A percentile compares a stretch with the other conserved stretches of the same genome.
Evolutionary conservation across 2,329 filamentous ascomycete species (phyloP).

Genomic region (Sarocladium oryzae): DNA sequence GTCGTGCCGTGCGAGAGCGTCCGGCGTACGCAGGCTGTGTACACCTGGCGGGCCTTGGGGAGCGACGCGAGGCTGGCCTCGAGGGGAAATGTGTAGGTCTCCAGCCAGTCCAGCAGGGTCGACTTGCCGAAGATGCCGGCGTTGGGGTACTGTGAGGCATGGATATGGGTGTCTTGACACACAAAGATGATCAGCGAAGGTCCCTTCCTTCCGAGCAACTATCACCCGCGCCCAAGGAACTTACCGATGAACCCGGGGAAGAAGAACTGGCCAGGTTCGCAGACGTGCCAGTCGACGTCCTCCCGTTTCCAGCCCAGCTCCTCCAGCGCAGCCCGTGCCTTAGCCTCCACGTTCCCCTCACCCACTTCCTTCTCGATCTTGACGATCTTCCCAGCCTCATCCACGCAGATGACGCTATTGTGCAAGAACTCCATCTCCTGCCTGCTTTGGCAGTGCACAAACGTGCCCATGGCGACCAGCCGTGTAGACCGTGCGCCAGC

Average conservation of each 20-base stretch:
- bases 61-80: slow-evolving; percentile 68
- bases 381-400: slow-evolving; percentile 41
- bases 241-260: slow-evolving; percentile 77
- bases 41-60: slow-evolving; percentile 61
- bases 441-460: slow-evolving; percentile 45
- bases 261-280: slow-evolving; percentile 59
- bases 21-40: slow-evolving; percentile 68
- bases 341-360: slow-evolving; percentile 7
- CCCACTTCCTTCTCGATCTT: slow-evolving; percentile 33
- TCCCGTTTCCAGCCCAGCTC: slow-evolving; percentile 36
- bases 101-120: slow-evolving; percentile 87
- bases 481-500: slow-evolving; percentile 24
- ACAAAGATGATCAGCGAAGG: too few species aligned
- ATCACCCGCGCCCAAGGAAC: too few species aligned
- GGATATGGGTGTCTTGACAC: slow-evolving; percentile 95
- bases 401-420: slow-evolving; percentile 44
- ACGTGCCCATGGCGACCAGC: slow-evolving; percentile 47
- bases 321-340: slow-evolving; percentile 16
- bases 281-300: slow-evolving; percentile 30
- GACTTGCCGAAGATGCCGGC: slow-evolving; percentile 88
- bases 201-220: too few species aligned
- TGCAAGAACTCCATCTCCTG: slow-evolving; percentile 45
- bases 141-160: slow-evolving; percentile 93
- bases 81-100: slow-evolving; percentile 91
- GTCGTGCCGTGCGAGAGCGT: slow-evolving; percentile 90